Percentiles rank a stretch among this genome's conserved stretches.
phyloP scores from a whole-genome alignment of 768 basidiomycete species.

The Saitozyma sp. region DNA sequence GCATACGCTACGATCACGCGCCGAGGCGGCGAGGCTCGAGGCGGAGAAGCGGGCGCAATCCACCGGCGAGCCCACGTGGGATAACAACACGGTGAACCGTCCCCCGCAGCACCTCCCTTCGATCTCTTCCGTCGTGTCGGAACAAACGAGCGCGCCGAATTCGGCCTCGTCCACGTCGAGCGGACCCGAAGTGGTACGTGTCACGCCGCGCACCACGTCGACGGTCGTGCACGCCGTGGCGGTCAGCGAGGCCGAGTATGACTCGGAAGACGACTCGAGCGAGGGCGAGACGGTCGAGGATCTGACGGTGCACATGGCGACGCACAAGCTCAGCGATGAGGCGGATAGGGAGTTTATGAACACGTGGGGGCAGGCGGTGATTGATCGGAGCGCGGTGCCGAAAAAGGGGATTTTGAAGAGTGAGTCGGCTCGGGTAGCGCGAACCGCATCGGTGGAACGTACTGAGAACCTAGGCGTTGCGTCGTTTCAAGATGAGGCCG shows the following conservation, averaged over 20 bases:
- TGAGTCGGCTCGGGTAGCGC: conserved; percentile 54
- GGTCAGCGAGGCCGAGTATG: conserved; percentile 58
- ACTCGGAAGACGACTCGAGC: conserved; percentile 61
- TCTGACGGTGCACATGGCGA: conserved; percentile 37
- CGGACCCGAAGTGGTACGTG: conserved; percentile 30
- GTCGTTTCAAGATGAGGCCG: conserved; percentile 13
- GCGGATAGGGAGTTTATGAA: conserved; percentile 61
- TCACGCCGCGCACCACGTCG: conserved; percentile 62
- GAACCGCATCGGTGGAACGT: not conserved
- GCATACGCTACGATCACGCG: conserved; percentile 78
- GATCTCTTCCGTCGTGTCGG: conserved; percentile 10
- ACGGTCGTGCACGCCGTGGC: conserved; percentile 38
- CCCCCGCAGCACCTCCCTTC: conserved; percentile 6
- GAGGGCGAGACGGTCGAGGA: conserved; percentile 55
- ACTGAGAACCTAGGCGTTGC: conserved; percentile 18
- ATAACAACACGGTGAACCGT: conserved; percentile 64
- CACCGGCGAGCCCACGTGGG: conserved; percentile 61
- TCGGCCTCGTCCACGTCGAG: not conserved
- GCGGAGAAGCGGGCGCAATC: conserved; percentile 53
- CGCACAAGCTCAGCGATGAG: conserved; percentile 24
- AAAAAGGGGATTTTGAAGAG: conserved; percentile 86
- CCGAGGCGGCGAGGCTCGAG: conserved; percentile 63
- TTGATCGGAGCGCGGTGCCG: conserved; percentile 61
- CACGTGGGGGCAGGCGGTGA: conserved; percentile 72
- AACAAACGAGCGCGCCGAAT: not conserved